Percentiles rank a stretch among this genome's conserved stretches.
Evolutionary conservation across 192 early-diverging fungal genomes (phyloP).

Genomic region (Irineochytrium annulatum): DNA sequence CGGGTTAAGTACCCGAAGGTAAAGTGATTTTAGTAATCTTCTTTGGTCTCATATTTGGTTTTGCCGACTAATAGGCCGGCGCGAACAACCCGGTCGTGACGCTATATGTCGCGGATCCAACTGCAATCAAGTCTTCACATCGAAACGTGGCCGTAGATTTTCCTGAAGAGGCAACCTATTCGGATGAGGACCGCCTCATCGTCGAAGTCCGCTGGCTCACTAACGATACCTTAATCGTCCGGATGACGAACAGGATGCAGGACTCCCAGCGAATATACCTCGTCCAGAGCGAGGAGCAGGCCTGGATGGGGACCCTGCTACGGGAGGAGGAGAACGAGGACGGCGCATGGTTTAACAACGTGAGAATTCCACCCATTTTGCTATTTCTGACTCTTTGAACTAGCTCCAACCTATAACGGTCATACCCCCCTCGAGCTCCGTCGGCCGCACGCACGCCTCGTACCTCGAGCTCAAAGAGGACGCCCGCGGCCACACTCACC

Average conservation of each 20-base stretch:
- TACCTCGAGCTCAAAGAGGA: conserved; percentile 53
- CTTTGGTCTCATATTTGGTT: background rate
- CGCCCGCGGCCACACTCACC: conserved; percentile 38
- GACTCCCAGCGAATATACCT: conserved; percentile 71
- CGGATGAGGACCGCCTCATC: conserved; percentile 70
- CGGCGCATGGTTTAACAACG: conserved; percentile 43
- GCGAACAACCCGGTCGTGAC: conserved; percentile 76
- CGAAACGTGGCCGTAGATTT: conserved; percentile 37
- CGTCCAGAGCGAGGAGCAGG: conserved; percentile 36
- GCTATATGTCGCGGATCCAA: conserved; percentile 63
- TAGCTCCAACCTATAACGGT: conserved; percentile 29
- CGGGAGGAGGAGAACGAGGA: conserved; percentile 49
- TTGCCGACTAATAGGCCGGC: conserved; percentile 52
- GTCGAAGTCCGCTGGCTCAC: conserved; percentile 77
- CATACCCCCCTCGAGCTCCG: conserved; percentile 31
- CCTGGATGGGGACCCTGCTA: conserved; percentile 70
- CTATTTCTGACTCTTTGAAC: background rate
- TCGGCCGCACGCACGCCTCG: conserved; percentile 13
- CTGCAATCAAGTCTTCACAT: conserved; percentile 4
- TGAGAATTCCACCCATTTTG: conserved; percentile 8
- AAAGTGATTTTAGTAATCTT: background rate
- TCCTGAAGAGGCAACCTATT: conserved; percentile 46
- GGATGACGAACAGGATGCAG: conserved; percentile 87
- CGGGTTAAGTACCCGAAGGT: conserved; percentile 83
- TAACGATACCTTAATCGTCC: conserved; percentile 58